Evolutionary conservation across 1,139 yeast genomes (phyloP).

Genomic region (Kurtzmaniella quercitrusa): DNA sequence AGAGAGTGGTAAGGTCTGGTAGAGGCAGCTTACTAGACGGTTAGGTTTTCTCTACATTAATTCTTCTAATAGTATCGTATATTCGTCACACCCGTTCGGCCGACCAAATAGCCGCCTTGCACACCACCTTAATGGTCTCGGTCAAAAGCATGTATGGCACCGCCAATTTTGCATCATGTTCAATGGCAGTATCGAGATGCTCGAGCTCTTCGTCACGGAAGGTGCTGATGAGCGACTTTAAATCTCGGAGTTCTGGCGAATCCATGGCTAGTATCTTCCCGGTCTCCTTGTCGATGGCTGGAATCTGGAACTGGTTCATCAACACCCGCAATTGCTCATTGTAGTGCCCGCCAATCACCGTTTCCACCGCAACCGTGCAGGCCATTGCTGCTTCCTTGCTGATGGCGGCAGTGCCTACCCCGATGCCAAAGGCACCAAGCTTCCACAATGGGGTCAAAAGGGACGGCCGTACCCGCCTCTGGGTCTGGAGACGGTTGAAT

Average conservation of each 20-base stretch:
- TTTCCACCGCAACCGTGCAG: constrained; percentile 97
- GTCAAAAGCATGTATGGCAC: constrained; percentile 87
- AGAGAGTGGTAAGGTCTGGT: neutral
- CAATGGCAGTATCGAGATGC: constrained; percentile 90
- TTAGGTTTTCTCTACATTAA: no score
- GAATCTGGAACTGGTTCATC: constrained; percentile 52
- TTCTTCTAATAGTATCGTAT: no score
- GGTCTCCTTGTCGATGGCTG: constrained; percentile 40
- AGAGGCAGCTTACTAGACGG: no score
- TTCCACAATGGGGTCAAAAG: constrained; percentile 91
- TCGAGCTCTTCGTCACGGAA: constrained; percentile 95
- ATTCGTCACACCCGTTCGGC: constrained; percentile 67
- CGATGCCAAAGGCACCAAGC: constrained; percentile 81
- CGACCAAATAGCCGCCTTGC: constrained; percentile 84
- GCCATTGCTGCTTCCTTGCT: constrained; percentile 99
- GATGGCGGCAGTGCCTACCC: constrained; percentile 78
- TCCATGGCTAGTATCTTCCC: constrained; percentile 26
- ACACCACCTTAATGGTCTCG: constrained; percentile 78
- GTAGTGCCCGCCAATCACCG: constrained; percentile 95
- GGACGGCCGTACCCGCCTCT: constrained; percentile 86
- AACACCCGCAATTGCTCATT: constrained; percentile 82
- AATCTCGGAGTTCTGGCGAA: constrained; percentile 52
- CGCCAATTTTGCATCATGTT: constrained; percentile 88
- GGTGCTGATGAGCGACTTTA: constrained; percentile 62
- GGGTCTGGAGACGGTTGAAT: constrained; percentile 70